phyloP scores from a whole-genome alignment of 371 early-diverging fungal species.

The Mucor mucedo region DNA sequence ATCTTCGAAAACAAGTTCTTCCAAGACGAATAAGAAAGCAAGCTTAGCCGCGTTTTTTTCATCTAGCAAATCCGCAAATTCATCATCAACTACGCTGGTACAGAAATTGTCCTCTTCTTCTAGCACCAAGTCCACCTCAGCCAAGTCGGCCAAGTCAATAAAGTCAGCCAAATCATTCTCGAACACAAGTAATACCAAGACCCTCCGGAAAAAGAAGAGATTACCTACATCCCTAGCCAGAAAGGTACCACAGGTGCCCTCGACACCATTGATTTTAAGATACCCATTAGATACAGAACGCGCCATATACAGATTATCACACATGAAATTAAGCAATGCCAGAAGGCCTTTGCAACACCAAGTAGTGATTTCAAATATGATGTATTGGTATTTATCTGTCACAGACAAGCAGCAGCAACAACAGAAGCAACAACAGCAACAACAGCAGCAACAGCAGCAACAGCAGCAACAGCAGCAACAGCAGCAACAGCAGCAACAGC shows the following conservation, averaged over 20 bases:
- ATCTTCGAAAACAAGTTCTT: too few species aligned
- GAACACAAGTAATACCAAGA: constrained; percentile 4
- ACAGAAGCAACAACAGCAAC: neutral
- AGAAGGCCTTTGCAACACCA: constrained; percentile 73
- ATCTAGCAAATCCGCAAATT: too few species aligned
- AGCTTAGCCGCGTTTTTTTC: too few species aligned
- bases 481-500: too few species aligned
- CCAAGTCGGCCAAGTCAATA: neutral
- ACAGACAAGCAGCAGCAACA: neutral
- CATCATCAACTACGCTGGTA: too few species aligned
- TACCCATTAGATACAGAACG: constrained; percentile 65
- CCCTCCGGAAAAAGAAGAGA: constrained; percentile 23
- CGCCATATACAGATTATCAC: constrained; percentile 70
- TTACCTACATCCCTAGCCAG: neutral
- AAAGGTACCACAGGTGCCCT: neutral
- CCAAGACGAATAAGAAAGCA: neutral
- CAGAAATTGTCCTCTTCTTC: too few species aligned
- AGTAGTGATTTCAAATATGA: constrained; percentile 79
- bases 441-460: neutral
- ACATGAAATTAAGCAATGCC: constrained; percentile 70
- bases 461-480: neutral
- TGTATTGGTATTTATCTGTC: constrained; percentile 72
- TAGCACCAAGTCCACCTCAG: neutral
- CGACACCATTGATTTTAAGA: constrained; percentile 15
- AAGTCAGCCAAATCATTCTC: neutral